Conservation (phyloP, 2,329 filamentous ascomycete species). For the Botrytis squamosa region DNA sequence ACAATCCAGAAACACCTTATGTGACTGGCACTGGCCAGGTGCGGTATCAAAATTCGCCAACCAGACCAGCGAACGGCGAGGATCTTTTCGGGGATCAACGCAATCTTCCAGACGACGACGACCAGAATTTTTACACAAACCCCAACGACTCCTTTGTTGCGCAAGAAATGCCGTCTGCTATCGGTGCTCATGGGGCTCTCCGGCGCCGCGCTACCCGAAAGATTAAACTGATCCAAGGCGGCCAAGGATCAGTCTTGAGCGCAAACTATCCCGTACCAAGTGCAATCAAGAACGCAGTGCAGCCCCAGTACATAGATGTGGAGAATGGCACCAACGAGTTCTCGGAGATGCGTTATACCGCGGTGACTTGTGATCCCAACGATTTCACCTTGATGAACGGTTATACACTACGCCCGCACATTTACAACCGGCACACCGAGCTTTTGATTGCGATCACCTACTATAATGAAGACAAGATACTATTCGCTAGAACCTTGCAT, state of each 20-base stretch:
- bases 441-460: conserved; percentile 97
- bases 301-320: conserved; percentile 85
- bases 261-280: conserved; percentile 96
- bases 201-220: conserved; percentile 94
- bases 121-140: too few relatives aligned
- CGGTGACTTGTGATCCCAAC: conserved; percentile 95
- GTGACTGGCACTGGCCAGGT: too few relatives aligned
- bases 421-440: conserved; percentile 99
- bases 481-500: conserved; percentile 88
- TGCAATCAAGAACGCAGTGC: conserved; percentile 95
- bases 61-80: too few relatives aligned
- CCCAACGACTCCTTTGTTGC: conserved; percentile 52
- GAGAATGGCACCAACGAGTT: conserved; percentile 96
- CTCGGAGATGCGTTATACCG: conserved; percentile 97
- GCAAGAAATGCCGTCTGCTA: conserved; percentile 48
- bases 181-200: conserved; percentile 62
- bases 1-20: too few relatives aligned
- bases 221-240: conserved; percentile 96
- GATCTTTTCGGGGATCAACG: too few relatives aligned
- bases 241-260: conserved; percentile 68
- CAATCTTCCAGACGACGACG: too few relatives aligned
- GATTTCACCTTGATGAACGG: conserved; percentile 99
- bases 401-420: conserved; percentile 93
- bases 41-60: too few relatives aligned
- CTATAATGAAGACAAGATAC: conserved; percentile 97